These are phyloP conservation scores for Dendrothele bispora DNA, from an alignment of 768 basidiomycete species.

Conservation along the genomic window DNA sequence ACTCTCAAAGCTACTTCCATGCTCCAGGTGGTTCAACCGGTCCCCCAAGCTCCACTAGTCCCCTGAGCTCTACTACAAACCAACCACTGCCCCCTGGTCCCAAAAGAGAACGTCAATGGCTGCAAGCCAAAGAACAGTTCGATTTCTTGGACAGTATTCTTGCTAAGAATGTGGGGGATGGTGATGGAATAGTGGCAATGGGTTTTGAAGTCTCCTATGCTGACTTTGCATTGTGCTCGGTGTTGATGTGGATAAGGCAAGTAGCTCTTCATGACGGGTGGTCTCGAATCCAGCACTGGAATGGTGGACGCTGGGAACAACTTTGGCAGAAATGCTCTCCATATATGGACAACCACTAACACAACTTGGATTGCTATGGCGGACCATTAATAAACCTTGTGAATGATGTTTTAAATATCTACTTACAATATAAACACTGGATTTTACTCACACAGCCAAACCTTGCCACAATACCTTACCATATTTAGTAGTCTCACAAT, in stretches of 20 bases:
- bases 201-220: conserved; percentile 51
- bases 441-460: no score
- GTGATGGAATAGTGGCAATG: conserved; percentile 45
- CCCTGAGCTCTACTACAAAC: conserved; percentile 1
- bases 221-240: conserved; percentile 51
- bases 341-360: conserved; percentile 57
- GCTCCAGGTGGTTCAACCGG: no score
- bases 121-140: conserved; percentile 44
- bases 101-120: conserved; percentile 46
- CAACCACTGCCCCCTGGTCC: conserved; percentile 17
- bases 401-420: no score
- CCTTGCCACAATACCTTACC: no score
- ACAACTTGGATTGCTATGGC: no score
- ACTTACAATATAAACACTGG: no score
- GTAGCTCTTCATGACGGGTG: conserved; percentile 53
- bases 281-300: conserved; percentile 47
- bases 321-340: conserved; percentile 42
- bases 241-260: conserved; percentile 48
- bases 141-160: conserved; percentile 42
- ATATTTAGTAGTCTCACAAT: no score
- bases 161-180: conserved; percentile 44
- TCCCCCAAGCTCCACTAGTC: no score
- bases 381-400: no score
- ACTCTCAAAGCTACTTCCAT: conserved; percentile 51
- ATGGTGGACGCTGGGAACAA: conserved; percentile 47